Base-by-base conservation (phyloP, 2,329 filamentous ascomycete genomes). In the Capronia coronata region DNA sequence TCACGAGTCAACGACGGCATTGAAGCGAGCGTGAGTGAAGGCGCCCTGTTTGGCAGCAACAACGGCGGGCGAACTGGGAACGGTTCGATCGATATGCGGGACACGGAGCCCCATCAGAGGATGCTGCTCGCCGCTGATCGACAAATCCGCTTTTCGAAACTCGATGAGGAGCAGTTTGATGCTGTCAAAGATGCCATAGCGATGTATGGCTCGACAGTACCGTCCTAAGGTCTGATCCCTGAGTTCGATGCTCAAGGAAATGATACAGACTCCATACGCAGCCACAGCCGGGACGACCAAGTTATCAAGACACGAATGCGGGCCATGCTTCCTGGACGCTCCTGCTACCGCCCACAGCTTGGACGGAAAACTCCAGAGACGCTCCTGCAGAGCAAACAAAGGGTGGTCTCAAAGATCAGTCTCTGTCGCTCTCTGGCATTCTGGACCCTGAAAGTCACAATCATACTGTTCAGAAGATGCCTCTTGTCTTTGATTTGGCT, bases 1-100 rank as follows among this genome's bases (percentile, higher is more conserved):
- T 84, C 90, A 57, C 78, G 91, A 47, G 90, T 95, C 1, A 83
- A 80, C 67, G 86, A 84, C 65, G 85, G 85, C 14, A 79, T 96
- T 37, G 78, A 83, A 43, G 76, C 78, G 8, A 94, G 88, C 62
- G 70, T 88, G 43, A 86, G 87, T 1, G 91, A 97, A 59, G 73
- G 82, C 1, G 82, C 87, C 3, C 69, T 97, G 19, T 97, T 83
- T 68, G 87, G 88, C 4, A 52, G 69, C 13, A 68, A 77, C 8
- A 85, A 89, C 64, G 87, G 94, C 58, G 75, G 87, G 68, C 86
- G 91, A 73, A 69, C 79, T 69, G 47, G 22, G n/a, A 25, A 44
- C 16, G 10, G 37, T 27, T 27, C 6, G 10, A 47, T 45, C 18
- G 49, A 44, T 38, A 34, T 48, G 22, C 37, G 29, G 39, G 38